A percentile compares a stretch with the other conserved stretches of the same genome.
Evolutionary conservation across 2,329 filamentous ascomycete species (phyloP).

Genomic region (Trichophyton benhamiae): DNA sequence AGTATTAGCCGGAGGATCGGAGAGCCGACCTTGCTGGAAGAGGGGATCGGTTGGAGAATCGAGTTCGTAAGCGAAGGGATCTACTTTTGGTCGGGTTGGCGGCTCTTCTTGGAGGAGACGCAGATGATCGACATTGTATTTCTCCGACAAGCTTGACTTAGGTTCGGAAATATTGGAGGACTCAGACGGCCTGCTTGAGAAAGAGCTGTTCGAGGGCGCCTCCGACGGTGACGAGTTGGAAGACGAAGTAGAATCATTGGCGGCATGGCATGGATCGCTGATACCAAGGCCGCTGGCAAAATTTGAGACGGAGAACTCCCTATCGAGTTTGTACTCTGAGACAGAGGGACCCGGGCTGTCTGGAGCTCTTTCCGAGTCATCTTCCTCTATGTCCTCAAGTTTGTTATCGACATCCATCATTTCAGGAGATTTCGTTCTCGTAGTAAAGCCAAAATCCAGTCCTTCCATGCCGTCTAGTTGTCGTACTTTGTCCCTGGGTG

Average conservation of each 20-base stretch:
- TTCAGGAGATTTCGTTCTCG: not conserved
- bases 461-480: not conserved
- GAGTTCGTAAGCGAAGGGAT: slow-evolving; percentile 17
- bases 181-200: slow-evolving; percentile 44
- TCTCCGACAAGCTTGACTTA: slow-evolving; percentile 21
- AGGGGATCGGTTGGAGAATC: slow-evolving; percentile 40
- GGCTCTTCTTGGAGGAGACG: not conserved
- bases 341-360: slow-evolving; percentile 4
- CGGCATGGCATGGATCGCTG: slow-evolving; percentile 52
- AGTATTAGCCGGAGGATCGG: slow-evolving; percentile 12
- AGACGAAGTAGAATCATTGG: slow-evolving; percentile 54
- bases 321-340: slow-evolving; percentile 14
- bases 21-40: slow-evolving; percentile 30
- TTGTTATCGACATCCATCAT: not conserved
- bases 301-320: slow-evolving; percentile 26
- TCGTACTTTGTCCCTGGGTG: not conserved
- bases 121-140: not conserved
- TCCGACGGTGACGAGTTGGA: slow-evolving; percentile 50
- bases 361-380: not conserved
- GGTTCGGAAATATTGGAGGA: slow-evolving; percentile 19
- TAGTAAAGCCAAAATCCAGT: not conserved
- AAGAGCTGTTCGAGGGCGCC: slow-evolving; percentile 49
- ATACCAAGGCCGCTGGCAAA: slow-evolving; percentile 30
- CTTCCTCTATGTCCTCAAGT: not conserved
- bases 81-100: not conserved